Evolutionary conservation across 768 basidiomycete species (phyloP), one percentile per base, ranked within the genome.

Genomic region (Crucibulum laeve): DNA sequence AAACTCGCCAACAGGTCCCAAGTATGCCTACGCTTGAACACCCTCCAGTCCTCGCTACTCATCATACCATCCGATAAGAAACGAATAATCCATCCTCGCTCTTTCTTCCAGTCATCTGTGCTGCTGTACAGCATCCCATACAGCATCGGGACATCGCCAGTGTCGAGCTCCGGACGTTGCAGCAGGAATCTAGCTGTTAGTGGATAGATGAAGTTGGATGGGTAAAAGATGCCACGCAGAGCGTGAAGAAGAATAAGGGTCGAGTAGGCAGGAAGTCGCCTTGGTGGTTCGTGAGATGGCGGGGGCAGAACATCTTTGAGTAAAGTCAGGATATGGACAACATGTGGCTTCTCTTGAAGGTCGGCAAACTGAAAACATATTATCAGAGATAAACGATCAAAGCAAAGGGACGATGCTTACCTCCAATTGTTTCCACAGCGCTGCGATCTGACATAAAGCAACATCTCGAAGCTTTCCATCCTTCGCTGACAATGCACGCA

Each of bases 1-100:
- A 93, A 58, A 46, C 87, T 90, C 1, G 91, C 85, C 2, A 95
- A 62, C 22, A 95, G 67, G 49, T 91, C 90, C 87, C 91, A 95
- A 0, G 89, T 91, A 55, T 92, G 88, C 21, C 93, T 67, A 35
- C 90, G 71, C 53, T 82, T 82, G 42, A 94, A 60, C 2, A 91
- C 75, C 24, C 71, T 73, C 92, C 93, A 96, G 54, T 97, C 93
- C 32, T 79, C 74, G 0, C 73, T 70, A 38, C 80, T 75, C 49
- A 72, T 71, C 77, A 91, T 83, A 0, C 89, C 90, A 47, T 95
- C 91, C 0, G 84, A 72, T 28, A 96, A 63, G 61, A 91, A 89
- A 30, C 77, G 73, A 25, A 95, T 65, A 22, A 95, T 93, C 93
- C 93, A 97, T 1, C 73, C 73, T n/a, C 91, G 72, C 54, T 95